Percentiles rank a stretch among this genome's conserved stretches.
These are phyloP conservation scores for Hordeum pubiflorum DNA, from an alignment of 202 grass and related monocot species.

Conservation along the genomic window DNA sequence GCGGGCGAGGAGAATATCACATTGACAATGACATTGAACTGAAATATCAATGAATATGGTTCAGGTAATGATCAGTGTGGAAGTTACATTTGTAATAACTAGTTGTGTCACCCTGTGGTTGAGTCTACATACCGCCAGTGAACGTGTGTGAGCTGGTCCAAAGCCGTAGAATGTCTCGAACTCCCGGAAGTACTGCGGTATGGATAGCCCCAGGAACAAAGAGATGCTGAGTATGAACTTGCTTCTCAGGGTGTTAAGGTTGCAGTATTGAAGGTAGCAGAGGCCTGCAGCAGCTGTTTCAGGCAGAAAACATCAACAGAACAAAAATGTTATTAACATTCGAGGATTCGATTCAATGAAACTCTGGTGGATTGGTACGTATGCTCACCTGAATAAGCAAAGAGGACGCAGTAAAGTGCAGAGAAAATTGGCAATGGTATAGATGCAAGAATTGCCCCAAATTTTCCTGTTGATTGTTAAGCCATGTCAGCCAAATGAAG, in stretches of 20 bases:
- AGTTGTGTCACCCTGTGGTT: background rate
- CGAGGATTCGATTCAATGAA: background rate
- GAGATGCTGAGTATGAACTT: conserved; percentile 88
- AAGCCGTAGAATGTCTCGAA: conserved; percentile 63
- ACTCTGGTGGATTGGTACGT: background rate
- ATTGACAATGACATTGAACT: conserved; percentile 92
- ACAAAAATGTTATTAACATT: background rate
- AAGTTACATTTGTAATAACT: background rate
- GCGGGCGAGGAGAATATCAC: conserved; percentile 88
- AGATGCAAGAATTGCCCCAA: conserved; percentile 86
- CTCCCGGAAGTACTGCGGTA: conserved; percentile 73
- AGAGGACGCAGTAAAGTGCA: conserved; percentile 80
- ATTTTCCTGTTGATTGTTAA: conserved; percentile 64
- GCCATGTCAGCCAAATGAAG: background rate
- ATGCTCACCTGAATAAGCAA: conserved; percentile 71
- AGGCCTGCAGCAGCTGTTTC: conserved; percentile 76
- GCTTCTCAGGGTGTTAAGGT: conserved; percentile 71
- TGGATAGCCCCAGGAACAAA: conserved; percentile 78
- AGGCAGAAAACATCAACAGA: conserved; percentile 4
- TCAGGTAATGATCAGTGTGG: conserved; percentile 7
- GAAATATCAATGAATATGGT: conserved; percentile 18
- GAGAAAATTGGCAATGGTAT: conserved; percentile 81
- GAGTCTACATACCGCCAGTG: conserved; percentile 40
- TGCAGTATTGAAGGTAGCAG: conserved; percentile 85
- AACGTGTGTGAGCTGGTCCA: conserved; percentile 64